phyloP scores from a whole-genome alignment of 768 basidiomycete species.

The Leccinum subtestaceum region DNA sequence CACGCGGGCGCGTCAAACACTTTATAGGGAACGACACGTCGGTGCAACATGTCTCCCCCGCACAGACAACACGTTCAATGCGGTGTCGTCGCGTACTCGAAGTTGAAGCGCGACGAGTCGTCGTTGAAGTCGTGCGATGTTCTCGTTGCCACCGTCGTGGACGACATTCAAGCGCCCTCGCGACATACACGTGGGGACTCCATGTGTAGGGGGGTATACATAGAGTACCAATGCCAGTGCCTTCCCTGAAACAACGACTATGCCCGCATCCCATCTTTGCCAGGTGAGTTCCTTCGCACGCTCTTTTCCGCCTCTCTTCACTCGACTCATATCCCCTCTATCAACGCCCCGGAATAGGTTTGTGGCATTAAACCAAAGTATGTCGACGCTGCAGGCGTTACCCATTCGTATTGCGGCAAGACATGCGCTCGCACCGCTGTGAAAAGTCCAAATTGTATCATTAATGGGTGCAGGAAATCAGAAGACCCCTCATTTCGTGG shows the following conservation, averaged over 20 bases:
- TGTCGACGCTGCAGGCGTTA: slow-evolving; percentile 52
- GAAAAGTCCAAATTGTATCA: slow-evolving; percentile 40
- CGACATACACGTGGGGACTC: slow-evolving; percentile 23
- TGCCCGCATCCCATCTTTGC: slow-evolving; percentile 26
- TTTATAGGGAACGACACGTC: slow-evolving; percentile 26
- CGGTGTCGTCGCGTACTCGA: slow-evolving; percentile 13
- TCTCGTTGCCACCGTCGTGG: slow-evolving; percentile 1
- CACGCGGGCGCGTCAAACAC: slow-evolving; percentile 3
- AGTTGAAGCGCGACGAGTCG: slow-evolving; percentile 12
- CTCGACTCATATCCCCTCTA: slow-evolving; percentile 9
- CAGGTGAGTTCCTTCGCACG: slow-evolving; percentile 24
- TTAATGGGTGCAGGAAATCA: slow-evolving; percentile 51
- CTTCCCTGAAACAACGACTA: slow-evolving; percentile 6
- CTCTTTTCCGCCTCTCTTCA: slow-evolving; percentile 9
- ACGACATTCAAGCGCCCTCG: slow-evolving; percentile 14
- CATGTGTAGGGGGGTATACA: slow-evolving; percentile 19
- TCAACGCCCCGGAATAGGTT: slow-evolving; percentile 35
- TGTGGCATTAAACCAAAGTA: slow-evolving; percentile 62
- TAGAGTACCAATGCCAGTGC: slow-evolving; percentile 8
- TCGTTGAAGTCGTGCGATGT: slow-evolving; percentile 13
- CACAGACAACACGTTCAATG: slow-evolving; percentile 17
- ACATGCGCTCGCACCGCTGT: slow-evolving; percentile 50
- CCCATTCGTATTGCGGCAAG: slow-evolving; percentile 59
- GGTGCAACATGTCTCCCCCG: slow-evolving; percentile 17
- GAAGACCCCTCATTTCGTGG: slow-evolving; percentile 48